Conservation (phyloP, 768 basidiomycete genomes). For the Boletus coccyginus region DNA sequence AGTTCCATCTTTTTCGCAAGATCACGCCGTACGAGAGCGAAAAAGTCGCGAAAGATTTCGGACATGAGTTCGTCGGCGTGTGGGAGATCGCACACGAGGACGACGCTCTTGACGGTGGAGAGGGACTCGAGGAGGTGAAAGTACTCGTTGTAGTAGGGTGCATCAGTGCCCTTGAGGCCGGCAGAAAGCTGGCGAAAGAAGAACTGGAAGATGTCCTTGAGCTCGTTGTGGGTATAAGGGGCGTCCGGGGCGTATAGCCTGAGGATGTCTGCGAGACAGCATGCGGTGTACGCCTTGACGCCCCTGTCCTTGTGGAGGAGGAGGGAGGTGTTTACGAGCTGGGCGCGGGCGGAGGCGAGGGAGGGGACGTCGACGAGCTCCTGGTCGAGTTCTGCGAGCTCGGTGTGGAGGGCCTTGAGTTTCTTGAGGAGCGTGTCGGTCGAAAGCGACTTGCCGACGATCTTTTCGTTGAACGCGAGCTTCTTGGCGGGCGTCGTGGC, state of each 20-base stretch:
- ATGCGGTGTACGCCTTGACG: constrained; percentile 92
- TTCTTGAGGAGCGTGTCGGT: constrained; percentile 86
- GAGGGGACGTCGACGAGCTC: constrained; percentile 77
- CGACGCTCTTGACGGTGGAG: constrained; percentile 91
- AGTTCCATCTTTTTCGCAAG: constrained; percentile 80
- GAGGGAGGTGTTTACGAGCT: constrained; percentile 75
- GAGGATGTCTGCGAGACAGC: constrained; percentile 92
- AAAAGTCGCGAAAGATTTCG: constrained; percentile 82
- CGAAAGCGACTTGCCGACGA: constrained; percentile 69
- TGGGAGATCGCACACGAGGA: constrained; percentile 89
- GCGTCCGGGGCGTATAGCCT: constrained; percentile 95
- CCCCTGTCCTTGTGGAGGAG: constrained; percentile 94
- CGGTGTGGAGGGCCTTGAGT: constrained; percentile 71
- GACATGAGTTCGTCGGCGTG: constrained; percentile 80
- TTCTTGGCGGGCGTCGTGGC: constrained; percentile 53
- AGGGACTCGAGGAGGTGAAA: constrained; percentile 93
- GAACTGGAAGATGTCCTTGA: constrained; percentile 96
- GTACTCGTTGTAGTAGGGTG: constrained; percentile 89
- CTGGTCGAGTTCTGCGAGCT: constrained; percentile 84
- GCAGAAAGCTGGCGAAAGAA: constrained; percentile 83
- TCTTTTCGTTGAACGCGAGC: constrained; percentile 78
- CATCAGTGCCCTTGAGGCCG: constrained; percentile 72
- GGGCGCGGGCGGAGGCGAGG: constrained; percentile 65
- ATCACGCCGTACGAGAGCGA: constrained; percentile 72
- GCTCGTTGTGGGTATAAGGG: constrained; percentile 84